phyloP scores from a whole-genome alignment of 805 yeast species.

The Barnettozyma sucrosica region DNA sequence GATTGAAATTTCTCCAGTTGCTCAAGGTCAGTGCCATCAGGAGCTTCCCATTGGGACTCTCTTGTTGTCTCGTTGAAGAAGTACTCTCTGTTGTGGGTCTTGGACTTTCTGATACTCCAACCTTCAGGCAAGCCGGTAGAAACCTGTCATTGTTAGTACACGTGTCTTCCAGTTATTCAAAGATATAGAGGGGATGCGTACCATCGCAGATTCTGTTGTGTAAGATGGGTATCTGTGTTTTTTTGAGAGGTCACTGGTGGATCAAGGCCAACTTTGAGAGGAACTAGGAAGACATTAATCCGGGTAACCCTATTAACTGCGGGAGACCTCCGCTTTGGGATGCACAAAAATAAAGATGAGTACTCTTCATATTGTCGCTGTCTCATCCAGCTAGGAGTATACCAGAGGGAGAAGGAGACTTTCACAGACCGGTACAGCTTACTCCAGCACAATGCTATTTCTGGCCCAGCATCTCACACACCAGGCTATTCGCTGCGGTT shows the following conservation, averaged over 20 bases:
- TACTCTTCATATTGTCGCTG: too few species aligned
- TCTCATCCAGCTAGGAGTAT: too few species aligned
- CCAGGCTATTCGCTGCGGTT: neutral
- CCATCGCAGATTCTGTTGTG: neutral
- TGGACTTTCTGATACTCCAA: constrained; percentile 78
- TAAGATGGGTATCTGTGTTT: neutral
- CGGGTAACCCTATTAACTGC: neutral
- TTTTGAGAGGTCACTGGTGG: neutral
- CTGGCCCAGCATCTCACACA: neutral
- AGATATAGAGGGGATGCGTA: neutral
- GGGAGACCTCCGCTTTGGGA: neutral
- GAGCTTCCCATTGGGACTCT: constrained; percentile 88
- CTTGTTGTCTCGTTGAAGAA: constrained; percentile 64
- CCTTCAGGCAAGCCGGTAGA: constrained; percentile 76
- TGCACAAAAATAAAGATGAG: too few species aligned
- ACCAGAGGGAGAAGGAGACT: too few species aligned
- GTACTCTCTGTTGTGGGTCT: constrained; percentile 80
- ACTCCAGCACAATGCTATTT: neutral
- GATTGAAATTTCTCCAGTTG: constrained; percentile 52
- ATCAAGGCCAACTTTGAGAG: neutral
- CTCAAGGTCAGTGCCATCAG: constrained; percentile 68
- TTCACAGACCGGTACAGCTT: neutral
- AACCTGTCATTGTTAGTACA: neutral
- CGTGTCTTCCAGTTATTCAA: neutral
- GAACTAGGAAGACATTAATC: neutral